Percentiles rank a stretch among this genome's conserved stretches.
Conservation (phyloP, 2,329 filamentous ascomycete genomes). For the Trichoderma atrobrunneum region DNA sequence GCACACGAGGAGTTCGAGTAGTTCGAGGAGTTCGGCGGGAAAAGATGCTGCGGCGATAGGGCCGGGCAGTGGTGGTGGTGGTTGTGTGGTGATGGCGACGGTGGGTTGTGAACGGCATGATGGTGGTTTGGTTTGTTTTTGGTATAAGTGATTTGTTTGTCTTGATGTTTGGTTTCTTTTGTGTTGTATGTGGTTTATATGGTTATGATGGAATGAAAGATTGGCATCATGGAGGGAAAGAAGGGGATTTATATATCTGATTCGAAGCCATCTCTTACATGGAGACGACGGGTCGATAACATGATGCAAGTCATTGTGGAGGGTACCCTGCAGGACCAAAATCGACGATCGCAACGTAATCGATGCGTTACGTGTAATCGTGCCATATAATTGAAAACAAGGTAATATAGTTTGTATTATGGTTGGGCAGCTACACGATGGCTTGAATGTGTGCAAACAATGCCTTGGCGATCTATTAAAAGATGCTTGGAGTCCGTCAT, state of each 20-base stretch:
- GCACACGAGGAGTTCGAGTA: constrained; percentile 43
- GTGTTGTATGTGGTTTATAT: background rate
- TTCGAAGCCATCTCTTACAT: background rate
- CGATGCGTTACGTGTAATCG: background rate
- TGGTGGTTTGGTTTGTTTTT: background rate
- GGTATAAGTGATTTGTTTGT: background rate
- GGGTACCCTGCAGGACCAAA: constrained; percentile 2
- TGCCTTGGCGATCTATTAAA: background rate
- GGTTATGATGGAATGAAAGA: background rate
- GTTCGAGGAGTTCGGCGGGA: constrained; percentile 36
- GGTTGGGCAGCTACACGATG: background rate
- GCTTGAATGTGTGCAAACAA: background rate
- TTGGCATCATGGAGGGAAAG: background rate
- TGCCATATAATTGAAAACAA: background rate
- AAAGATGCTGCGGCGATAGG: constrained; percentile 42
- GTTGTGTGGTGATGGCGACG: constrained; percentile 35
- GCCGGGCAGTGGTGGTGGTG: constrained; percentile 37
- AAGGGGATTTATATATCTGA: background rate
- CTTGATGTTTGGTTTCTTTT: background rate
- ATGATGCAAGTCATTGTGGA: background rate
- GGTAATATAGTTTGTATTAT: background rate
- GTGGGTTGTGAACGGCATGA: constrained; percentile 25
- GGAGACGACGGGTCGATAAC: background rate
- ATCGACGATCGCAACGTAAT: constrained; percentile 6
- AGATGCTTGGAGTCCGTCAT: background rate